Conservation (phyloP, 208 protist genomes). For the Trypanosoma theileri region DNA sequence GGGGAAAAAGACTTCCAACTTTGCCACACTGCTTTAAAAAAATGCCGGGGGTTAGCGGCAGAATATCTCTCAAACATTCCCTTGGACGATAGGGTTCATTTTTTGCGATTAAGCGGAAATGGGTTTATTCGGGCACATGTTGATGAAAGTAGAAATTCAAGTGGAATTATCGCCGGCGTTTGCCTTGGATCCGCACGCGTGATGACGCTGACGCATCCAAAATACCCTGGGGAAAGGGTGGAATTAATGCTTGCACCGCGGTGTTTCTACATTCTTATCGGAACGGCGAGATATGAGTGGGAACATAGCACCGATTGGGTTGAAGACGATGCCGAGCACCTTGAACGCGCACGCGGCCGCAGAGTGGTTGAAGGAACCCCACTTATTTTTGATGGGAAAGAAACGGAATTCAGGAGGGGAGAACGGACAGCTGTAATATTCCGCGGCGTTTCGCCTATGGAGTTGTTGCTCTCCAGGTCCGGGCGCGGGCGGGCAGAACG, state of each 20-base stretch:
- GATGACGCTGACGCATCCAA: constrained; percentile 82
- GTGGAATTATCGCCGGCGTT: constrained; percentile 74
- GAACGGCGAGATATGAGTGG: constrained; percentile 80
- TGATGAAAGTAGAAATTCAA: constrained; percentile 83
- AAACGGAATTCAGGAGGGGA: constrained; percentile 46
- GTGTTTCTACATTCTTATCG: constrained; percentile 68
- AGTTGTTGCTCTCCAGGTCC: constrained; percentile 46
- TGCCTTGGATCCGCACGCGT: constrained; percentile 67
- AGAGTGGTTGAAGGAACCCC: constrained; percentile 59
- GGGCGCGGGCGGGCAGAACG: background rate
- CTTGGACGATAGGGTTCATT: constrained; percentile 84
- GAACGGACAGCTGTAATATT: constrained; percentile 82
- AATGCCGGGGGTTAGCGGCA: constrained; percentile 42
- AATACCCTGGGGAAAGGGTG: constrained; percentile 56
- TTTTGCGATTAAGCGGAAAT: constrained; percentile 68
- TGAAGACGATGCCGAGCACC: constrained; percentile 75
- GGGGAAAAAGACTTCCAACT: too few relatives aligned
- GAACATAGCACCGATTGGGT: constrained; percentile 84
- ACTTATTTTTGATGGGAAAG: constrained; percentile 59
- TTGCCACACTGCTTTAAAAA: constrained; percentile 32
- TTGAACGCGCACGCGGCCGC: constrained; percentile 52
- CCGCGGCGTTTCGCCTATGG: constrained; percentile 77
- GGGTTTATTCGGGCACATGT: constrained; percentile 83
- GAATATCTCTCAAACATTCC: constrained; percentile 65
- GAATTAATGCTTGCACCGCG: constrained; percentile 81